phyloP scores from a whole-genome alignment of 2,329 filamentous ascomycete genomes.

The Aspergillus udagawae region DNA sequence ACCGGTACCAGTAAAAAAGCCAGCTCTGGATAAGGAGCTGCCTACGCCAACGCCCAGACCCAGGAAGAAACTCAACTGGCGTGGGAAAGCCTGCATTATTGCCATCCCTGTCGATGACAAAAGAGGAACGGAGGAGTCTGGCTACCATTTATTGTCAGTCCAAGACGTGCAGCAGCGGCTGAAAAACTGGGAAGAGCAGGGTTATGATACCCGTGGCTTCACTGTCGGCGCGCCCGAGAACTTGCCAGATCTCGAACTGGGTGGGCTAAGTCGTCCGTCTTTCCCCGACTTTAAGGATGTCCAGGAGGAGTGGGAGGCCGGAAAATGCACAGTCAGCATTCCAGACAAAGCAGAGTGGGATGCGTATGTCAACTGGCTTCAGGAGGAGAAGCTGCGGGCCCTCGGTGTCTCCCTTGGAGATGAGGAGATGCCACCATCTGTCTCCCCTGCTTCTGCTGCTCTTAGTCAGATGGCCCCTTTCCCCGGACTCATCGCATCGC shows the following conservation, averaged over 20 bases:
- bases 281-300: conserved; percentile 41
- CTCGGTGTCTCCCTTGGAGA: conserved; percentile 79
- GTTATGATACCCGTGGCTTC: conserved; percentile 42
- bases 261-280: conserved; percentile 41
- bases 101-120: conserved; percentile 65
- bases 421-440: conserved; percentile 64
- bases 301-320: conserved; percentile 30
- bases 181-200: conserved; percentile 40
- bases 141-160: conserved; percentile 33
- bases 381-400: conserved; percentile 88
- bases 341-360: conserved; percentile 60
- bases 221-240: conserved; percentile 30
- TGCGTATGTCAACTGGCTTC: conserved; percentile 73
- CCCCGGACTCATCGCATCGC: conserved; percentile 74
- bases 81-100: conserved; percentile 69
- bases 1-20: conserved; percentile 10
- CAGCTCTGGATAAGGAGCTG: conserved; percentile 13
- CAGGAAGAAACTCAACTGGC: conserved; percentile 74
- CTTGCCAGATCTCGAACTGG: conserved; percentile 24
- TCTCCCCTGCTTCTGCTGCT: conserved; percentile 62
- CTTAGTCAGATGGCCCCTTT: conserved; percentile 69
- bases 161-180: conserved; percentile 38
- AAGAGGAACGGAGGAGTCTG: conserved; percentile 49
- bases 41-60: conserved; percentile 30
- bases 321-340: conserved; percentile 37